phyloP scores from a whole-genome alignment of 2,329 filamentous ascomycete species.

The Xylaria sp. region DNA sequence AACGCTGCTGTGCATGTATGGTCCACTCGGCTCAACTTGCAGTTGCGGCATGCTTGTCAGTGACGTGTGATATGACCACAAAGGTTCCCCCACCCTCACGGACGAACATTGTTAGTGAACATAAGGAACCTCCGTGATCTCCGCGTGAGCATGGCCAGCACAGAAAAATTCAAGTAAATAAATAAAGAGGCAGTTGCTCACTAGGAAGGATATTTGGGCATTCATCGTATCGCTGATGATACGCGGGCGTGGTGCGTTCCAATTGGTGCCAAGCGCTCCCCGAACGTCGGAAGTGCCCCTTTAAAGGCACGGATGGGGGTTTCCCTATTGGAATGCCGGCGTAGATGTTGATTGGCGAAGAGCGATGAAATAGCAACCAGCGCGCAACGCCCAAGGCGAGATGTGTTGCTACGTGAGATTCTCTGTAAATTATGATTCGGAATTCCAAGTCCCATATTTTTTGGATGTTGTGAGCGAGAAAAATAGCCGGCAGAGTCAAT shows the following conservation, averaged over 20 bases:
- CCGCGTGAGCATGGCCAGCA: neutral
- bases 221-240: constrained; percentile 40
- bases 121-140: neutral
- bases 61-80: constrained; percentile 8
- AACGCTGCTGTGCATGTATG: constrained; percentile 2
- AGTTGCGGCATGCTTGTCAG: neutral
- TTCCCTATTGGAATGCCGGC: constrained; percentile 21
- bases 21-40: constrained; percentile 2
- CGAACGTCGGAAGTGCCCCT: constrained; percentile 37
- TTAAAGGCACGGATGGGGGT: constrained; percentile 36
- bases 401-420: constrained; percentile 17
- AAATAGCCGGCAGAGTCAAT: neutral
- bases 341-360: constrained; percentile 35
- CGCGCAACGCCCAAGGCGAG: constrained; percentile 5
- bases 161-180: neutral
- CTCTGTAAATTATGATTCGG: constrained; percentile 5
- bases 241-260: constrained; percentile 23
- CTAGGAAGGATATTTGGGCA: constrained; percentile 45
- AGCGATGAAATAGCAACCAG: constrained; percentile 12
- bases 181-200: constrained; percentile 31
- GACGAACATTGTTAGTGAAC: neutral
- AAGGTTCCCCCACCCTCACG: constrained; percentile 1
- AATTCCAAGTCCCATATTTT: constrained; percentile 9
- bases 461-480: constrained; percentile 10
- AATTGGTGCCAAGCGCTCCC: constrained; percentile 32